Base-by-base conservation (phyloP, 768 basidiomycete genomes). In the Termitomyces eurrhizus region DNA sequence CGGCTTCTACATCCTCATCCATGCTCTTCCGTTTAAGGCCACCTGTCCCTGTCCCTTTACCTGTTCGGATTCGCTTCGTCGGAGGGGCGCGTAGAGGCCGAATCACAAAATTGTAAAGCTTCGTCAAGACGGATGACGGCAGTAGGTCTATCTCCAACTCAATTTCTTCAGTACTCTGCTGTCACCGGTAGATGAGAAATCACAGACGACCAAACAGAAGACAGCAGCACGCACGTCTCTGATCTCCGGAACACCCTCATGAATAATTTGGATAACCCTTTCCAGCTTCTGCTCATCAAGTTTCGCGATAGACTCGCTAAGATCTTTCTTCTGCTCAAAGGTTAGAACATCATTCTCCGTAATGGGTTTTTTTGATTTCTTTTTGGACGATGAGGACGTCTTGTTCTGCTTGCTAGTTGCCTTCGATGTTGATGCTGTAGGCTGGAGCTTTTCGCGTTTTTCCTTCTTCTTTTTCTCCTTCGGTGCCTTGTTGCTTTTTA, bases 241-340 rank as follows among this genome's bases (percentile, higher is more conserved):
- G 59, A 98, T 90, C 69, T 94, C 92, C 4, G 95, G 95, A 39
- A 95, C 90, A 24, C 91, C 93, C 70, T 93, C 90, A 67, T 96
- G 92, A 61, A 98, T 98, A 71, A 98, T 95, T 68, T 92, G 85
- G 68, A 98, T 95, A 57, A 97, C 96, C 69, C 86, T 87, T 74
- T 93, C 90, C 62, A 98, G 76, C 70, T 90, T 90, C 55, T 81
- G 72, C 24, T 88, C 94, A 65, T 97, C 93, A 29, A 97, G 84
- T 68, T 83, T 83, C 62, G 83, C 82, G 65, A 99, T 99, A 55
- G 94, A 92, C 74, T 98, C 95, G 69, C 95, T 96, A 58, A 99
- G 78, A 70, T 98, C 94, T 75, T 97, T 95, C 88, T 99, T 99
- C 80, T 98, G 96, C 65, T 94, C 93, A 72, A 96, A 92, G 55